Percentiles rank a stretch among this genome's conserved stretches.
phyloP scores from a whole-genome alignment of 257 asterid species.

The Osmanthus fragrans region DNA sequence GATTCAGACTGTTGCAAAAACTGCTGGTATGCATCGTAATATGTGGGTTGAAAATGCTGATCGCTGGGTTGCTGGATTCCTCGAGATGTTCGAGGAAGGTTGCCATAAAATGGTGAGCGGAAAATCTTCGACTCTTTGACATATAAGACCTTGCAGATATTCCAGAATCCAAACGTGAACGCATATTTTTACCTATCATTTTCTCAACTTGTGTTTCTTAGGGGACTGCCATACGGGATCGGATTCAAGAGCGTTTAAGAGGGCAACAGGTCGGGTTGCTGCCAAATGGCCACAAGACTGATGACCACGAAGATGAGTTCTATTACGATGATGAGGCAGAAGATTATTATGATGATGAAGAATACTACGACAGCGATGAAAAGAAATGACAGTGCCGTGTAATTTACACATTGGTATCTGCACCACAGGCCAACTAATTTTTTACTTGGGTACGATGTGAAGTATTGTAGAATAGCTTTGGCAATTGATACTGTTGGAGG shows the following conservation, averaged over 20 bases:
- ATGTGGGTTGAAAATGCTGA: slow-evolving; percentile 81
- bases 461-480: slow-evolving; percentile 22
- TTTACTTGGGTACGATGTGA: slow-evolving; percentile 6
- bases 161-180: not conserved
- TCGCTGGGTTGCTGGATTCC: slow-evolving; percentile 76
- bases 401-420: slow-evolving; percentile 18
- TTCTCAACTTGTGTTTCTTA: slow-evolving; percentile 23
- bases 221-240: slow-evolving; percentile 70
- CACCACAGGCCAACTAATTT: not conserved
- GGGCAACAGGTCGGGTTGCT: slow-evolving; percentile 46
- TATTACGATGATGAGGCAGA: slow-evolving; percentile 42
- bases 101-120: slow-evolving; percentile 71
- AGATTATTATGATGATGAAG: slow-evolving; percentile 45
- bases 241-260: slow-evolving; percentile 61
- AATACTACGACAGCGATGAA: slow-evolving; percentile 44
- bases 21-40: slow-evolving; percentile 57
- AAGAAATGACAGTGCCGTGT: slow-evolving; percentile 36
- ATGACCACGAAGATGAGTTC: slow-evolving; percentile 37
- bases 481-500: slow-evolving; percentile 11
- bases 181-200: not conserved
- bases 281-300: slow-evolving; percentile 35
- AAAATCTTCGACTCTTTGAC: not conserved
- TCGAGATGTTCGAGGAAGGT: slow-evolving; percentile 75
- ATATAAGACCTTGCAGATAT: not conserved
- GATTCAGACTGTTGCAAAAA: slow-evolving; percentile 77